Base-by-base conservation (phyloP, 768 basidiomycete genomes). In the Amanita inopinata region DNA sequence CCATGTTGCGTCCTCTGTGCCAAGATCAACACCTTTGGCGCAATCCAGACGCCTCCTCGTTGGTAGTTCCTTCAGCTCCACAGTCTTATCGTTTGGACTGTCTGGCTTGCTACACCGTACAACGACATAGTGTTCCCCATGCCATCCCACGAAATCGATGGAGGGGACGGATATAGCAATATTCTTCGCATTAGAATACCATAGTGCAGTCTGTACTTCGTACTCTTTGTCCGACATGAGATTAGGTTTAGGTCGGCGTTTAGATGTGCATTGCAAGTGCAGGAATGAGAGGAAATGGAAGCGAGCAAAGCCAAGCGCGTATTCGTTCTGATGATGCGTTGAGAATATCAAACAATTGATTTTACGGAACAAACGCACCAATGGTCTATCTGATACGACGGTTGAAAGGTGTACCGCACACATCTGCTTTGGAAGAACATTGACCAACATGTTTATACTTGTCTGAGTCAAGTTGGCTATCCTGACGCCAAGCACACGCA, bases 101-200 rank as follows among this genome's bases (percentile, higher is more conserved):
- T 44, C 37, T n/a, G 28, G 25, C 14, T 46, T 34, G 4, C 52
- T 57, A 33, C 48, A 49, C 23, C 78, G 65, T 39, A 74, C 74
- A 41, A 81, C 73, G 45, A 77, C 78, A 51, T 76, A 80, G 55
- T 80, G 76, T 60, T 80, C 80, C 28, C 77, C 76, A 56, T 82
- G 76, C 79, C 78, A 82, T n/a, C 80, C 80, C 1, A 82, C 56
- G 48, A 80, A 82, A 58, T 82, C 80, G 22, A 82, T 52, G 18
- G 68, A 67, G 3, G 71, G 73, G 0, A 81, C 49, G 19, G 57
- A 55, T 3, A 58, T 55, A 1, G 78, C 77, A 40, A 82, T 67
- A 48, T 62, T 64, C 20, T 71, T 62, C 35, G 71, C 76, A 41
- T 60, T 65, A 22, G 67, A 63, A 27, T 64, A 60, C 77, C 78